Percentiles rank a stretch among this genome's conserved stretches.
phyloP scores from a whole-genome alignment of 768 basidiomycete genomes.

The Tylopilus plumbeoviolaceoides region DNA sequence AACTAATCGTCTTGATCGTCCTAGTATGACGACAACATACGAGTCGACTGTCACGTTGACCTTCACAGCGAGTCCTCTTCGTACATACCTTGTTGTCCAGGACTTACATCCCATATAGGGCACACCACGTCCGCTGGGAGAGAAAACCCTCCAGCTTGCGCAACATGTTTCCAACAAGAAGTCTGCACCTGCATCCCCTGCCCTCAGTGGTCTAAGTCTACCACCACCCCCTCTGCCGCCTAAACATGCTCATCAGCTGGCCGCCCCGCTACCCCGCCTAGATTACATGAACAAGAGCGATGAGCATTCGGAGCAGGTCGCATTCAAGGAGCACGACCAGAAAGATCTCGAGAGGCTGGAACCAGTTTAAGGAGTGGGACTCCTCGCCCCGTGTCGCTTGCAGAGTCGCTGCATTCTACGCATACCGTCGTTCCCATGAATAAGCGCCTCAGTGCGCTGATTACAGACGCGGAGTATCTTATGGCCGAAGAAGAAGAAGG shows the following conservation, averaged over 20 bases:
- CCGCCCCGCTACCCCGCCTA: constrained; percentile 30
- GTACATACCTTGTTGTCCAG: no score
- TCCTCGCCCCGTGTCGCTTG: constrained; percentile 73
- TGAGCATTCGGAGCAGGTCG: constrained; percentile 25
- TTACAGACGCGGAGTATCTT: constrained; percentile 63
- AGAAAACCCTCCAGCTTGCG: constrained; percentile 40
- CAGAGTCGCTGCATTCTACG: constrained; percentile 71
- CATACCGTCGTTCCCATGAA: constrained; percentile 66
- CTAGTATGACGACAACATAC: constrained; percentile 34
- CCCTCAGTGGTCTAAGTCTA: constrained; percentile 26
- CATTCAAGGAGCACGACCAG: constrained; percentile 23
- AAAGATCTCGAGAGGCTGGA: constrained; percentile 36
- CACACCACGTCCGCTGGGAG: constrained; percentile 25
- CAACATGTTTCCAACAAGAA: constrained; percentile 45
- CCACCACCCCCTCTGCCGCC: constrained; percentile 39
- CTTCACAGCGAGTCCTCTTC: no score
- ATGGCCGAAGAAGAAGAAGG: constrained; percentile 60
- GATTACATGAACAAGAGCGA: constrained; percentile 46
- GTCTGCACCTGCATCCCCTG: constrained; percentile 30
- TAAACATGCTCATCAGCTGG: constrained; percentile 26
- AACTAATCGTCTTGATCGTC: not conserved
- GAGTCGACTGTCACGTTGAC: constrained; percentile 35
- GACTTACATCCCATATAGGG: no score
- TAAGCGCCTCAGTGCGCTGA: constrained; percentile 64
- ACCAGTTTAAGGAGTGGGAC: constrained; percentile 44